These are phyloP conservation scores for Didymosphaeria variabile DNA, from an alignment of 2,329 filamentous ascomycete genomes.

Conservation along the genomic window DNA sequence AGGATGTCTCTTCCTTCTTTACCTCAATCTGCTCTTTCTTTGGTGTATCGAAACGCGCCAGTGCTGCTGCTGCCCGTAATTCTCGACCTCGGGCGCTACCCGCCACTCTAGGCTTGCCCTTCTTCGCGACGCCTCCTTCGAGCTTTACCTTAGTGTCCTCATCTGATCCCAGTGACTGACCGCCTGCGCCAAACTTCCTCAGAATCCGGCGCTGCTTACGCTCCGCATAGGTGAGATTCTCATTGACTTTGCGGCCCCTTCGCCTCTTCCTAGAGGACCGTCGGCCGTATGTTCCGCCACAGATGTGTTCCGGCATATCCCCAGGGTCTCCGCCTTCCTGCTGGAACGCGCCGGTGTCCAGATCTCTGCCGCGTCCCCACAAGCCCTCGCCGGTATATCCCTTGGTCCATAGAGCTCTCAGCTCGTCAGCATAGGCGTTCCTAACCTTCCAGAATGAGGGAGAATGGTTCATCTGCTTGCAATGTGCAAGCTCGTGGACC, in stretches of 20 bases:
- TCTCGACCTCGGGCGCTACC: constrained; percentile 78
- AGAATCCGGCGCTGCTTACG: constrained; percentile 75
- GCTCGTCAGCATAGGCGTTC: constrained; percentile 74
- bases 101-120: constrained; percentile 76
- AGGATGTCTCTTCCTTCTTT: constrained; percentile 39
- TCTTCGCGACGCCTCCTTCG: constrained; percentile 69
- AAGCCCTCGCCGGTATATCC: constrained; percentile 82
- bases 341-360: constrained; percentile 58
- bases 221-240: constrained; percentile 72
- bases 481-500: constrained; percentile 91
- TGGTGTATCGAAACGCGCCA: constrained; percentile 72
- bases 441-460: constrained; percentile 82
- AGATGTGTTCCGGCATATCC: constrained; percentile 68
- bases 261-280: constrained; percentile 63
- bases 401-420: constrained; percentile 74
- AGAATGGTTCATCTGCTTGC: constrained; percentile 91
- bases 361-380: constrained; percentile 76
- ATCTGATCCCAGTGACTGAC: constrained; percentile 74
- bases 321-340: constrained; percentile 32
- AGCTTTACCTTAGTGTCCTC: constrained; percentile 70
- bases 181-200: constrained; percentile 79
- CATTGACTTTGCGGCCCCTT: constrained; percentile 52
- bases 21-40: constrained; percentile 55
- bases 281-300: constrained; percentile 78
- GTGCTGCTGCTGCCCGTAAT: constrained; percentile 76